phyloP scores from a whole-genome alignment of 306 rosid genomes.

The Fragaria nilgerrensis region DNA sequence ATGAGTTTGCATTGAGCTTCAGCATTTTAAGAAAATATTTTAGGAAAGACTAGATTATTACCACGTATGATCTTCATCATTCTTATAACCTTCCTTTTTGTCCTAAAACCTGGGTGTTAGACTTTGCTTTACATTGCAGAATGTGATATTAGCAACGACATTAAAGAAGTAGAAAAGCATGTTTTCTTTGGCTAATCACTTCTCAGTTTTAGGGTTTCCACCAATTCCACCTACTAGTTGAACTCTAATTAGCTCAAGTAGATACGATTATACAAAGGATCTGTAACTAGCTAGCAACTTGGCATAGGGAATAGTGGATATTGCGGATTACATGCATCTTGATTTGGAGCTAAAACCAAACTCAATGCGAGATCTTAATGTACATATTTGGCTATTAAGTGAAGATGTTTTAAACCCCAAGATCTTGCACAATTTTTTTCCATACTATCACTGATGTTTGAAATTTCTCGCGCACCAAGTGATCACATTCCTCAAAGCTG shows the following conservation, averaged over 20 bases:
- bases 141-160: too few relatives aligned
- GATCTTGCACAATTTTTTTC: neutral
- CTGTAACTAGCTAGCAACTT: neutral
- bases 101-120: too few relatives aligned
- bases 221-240: too few relatives aligned
- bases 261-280: neutral
- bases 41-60: too few relatives aligned
- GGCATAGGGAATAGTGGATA: neutral
- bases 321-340: slow-evolving; percentile 6
- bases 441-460: neutral
- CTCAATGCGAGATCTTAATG: neutral
- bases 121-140: too few relatives aligned
- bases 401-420: neutral
- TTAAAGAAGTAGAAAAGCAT: too few relatives aligned
- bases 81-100: too few relatives aligned
- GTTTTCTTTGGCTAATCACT: too few relatives aligned
- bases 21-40: too few relatives aligned
- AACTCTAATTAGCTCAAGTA: neutral
- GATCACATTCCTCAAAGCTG: neutral
- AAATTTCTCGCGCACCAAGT: neutral
- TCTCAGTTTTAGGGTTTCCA: too few relatives aligned
- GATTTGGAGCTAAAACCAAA: neutral
- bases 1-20: too few relatives aligned
- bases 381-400: neutral
- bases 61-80: too few relatives aligned